phyloP scores from a whole-genome alignment of 1,284 basidiomycete species.

The Irpex sp. region DNA sequence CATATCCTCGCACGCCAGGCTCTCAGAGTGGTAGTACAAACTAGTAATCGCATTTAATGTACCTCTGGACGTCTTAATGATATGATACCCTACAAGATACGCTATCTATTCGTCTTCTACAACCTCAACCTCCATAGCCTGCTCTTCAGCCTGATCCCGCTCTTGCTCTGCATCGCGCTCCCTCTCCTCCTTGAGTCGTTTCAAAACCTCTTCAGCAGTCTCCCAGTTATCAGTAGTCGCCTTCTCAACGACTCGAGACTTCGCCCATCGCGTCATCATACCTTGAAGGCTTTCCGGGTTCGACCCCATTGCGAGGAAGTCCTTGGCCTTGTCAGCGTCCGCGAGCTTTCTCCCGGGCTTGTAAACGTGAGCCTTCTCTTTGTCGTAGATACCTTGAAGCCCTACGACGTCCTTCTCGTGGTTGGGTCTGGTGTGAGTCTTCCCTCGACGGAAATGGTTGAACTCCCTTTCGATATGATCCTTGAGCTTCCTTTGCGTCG shows the following conservation, averaged over 20 bases:
- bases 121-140: too few relatives aligned
- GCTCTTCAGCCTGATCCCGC: too few relatives aligned
- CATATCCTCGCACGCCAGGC: too few relatives aligned
- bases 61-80: too few relatives aligned
- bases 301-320: neutral
- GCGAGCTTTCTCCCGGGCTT: neutral
- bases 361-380: neutral
- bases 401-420: too few relatives aligned
- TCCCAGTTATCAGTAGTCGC: neutral
- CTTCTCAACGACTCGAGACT: neutral
- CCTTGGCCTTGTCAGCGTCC: neutral
- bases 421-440: too few relatives aligned
- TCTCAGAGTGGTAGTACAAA: too few relatives aligned
- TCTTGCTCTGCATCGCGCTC: too few relatives aligned
- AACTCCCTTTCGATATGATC: constrained; percentile 11
- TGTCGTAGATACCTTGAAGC: constrained; percentile 6
- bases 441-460: constrained; percentile 5
- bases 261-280: neutral
- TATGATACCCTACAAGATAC: too few relatives aligned
- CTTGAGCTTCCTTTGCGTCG: constrained; percentile 10
- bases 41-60: too few relatives aligned
- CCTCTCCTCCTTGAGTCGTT: neutral
- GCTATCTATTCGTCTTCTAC: too few relatives aligned
- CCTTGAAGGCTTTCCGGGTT: neutral
- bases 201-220: neutral